Base-by-base conservation (phyloP, 495 filamentous ascomycete genomes). In the Pyrenopolyporus hunteri region DNA sequence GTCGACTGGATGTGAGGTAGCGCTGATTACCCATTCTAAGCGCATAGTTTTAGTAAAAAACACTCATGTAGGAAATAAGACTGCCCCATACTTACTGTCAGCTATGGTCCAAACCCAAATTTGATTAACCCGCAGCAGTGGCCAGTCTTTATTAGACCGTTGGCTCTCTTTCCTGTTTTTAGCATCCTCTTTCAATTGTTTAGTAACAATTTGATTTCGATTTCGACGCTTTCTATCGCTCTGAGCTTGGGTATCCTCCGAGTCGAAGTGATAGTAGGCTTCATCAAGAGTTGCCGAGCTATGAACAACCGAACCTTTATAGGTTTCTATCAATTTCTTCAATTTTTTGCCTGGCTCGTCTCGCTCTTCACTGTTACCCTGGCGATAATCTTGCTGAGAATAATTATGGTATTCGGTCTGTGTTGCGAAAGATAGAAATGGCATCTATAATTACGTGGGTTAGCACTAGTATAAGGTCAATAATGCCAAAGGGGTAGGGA, bases 71-170 rank as follows among this genome's bases (percentile, higher is more conserved):
- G 1, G 17, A 1, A 3, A 39, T 13, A 37, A 45, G 19, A 25
- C 29, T 17, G 0, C 37, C 9, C n/a, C 19, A 2, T 28, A 56
- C 52, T 46, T 46, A 56, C 52, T 46, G 8, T 56, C 28, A 1
- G 19, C 31, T 56, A 56, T 37, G 8, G 52, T 56, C 52, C 52
- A 56, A 47, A 56, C 46, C 52, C 52, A 56, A 46, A 56, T 19
- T 29, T 56, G 52, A 39, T 47, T 56, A 37, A 56, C 52, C 6
- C 52, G 52, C 9, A 56, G 9, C 22, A 56, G 9, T 2, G 52
- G 20, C 52, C 52, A 56, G n/a, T n/a, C n/a, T n/a, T n/a, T n/a
- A n/a, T n/a, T n/a, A n/a, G n/a, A n/a, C n/a, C n/a, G n/a, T n/a
- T n/a, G 19, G 14, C 4, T 2, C 2, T 25, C 8, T 13, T 43